Base-by-base conservation (phyloP, 116 monocot species). In the Cymodocea nodosa region DNA sequence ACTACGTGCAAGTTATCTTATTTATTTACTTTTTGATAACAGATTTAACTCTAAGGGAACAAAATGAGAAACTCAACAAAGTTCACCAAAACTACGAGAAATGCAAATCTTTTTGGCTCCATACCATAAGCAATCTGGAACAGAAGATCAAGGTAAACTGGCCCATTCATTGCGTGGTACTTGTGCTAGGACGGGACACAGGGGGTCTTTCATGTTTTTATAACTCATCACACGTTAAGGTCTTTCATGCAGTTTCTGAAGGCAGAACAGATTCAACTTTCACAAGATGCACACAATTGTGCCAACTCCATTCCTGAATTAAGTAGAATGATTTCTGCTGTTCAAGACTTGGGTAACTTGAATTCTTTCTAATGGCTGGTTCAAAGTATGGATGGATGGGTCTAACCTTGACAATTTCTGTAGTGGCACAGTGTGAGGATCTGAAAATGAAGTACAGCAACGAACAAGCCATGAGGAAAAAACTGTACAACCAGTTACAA, bases 351-450 rank as follows among this genome's bases (percentile, higher is more conserved):
- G 71, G 93, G 93, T 93, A 75, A 70, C 63, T 60, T 52, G 4
- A 35, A 52, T 30, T 16, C 44, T 49, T 20, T 40, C 17, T 10
- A 20, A 17, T n/a, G 7, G 0, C 7, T 44, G 12, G 12, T 10
- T 10, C 44, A 8, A 44, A 10, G 44, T 0, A 10, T 44, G 1
- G 44, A 10, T 10, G 20, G 15, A 62, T 22, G 50, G 34, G 36
- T 69, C 50, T 58, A 10, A 52, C 18, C 17, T 53, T 36, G 3
- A 12, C 64, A 54, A 36, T 2, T 23, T n/a, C 30, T 79, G 15
- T 72, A 93, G 93, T 93, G 63, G 68, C 77, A 51, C 85, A 85
- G 59, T 83, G 74, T 73, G 85, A 83, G 66, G 84, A 91, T 73
- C 77, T 91, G 44, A 91, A 84, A 70, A 51, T 77, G 24, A 87